These are phyloP conservation scores for Colletotrichum chlorophyti DNA, from an alignment of 2,329 filamentous ascomycete genomes.

Conservation along the genomic window DNA sequence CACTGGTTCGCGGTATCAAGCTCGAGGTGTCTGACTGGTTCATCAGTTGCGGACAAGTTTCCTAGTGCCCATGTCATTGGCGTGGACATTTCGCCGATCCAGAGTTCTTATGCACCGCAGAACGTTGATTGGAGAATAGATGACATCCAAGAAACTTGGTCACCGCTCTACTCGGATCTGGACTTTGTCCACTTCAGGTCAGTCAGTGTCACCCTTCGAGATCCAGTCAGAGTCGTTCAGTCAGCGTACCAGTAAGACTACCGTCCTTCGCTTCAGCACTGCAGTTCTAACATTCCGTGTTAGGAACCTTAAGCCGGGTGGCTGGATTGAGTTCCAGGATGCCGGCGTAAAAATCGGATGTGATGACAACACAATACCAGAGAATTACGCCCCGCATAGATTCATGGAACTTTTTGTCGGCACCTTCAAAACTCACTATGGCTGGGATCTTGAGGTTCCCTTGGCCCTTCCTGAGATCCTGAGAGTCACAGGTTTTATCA, in stretches of 20 bases:
- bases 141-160: conserved; percentile 48
- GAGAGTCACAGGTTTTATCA: conserved; percentile 41
- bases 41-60: conserved; percentile 52
- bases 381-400: conserved; percentile 24
- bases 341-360: conserved; percentile 39
- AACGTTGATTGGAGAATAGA: conserved; percentile 61
- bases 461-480: conserved; percentile 37
- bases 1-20: neutral
- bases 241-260: conserved; percentile 50
- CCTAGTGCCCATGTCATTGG: conserved; percentile 54
- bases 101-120: conserved; percentile 56
- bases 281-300: conserved; percentile 5
- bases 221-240: conserved; percentile 56
- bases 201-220: conserved; percentile 55
- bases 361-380: conserved; percentile 37
- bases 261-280: neutral
- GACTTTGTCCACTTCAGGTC: conserved; percentile 63
- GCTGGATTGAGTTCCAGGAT: conserved; percentile 49
- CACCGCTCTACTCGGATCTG: conserved; percentile 44
- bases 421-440: conserved; percentile 40
- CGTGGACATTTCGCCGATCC: conserved; percentile 51
- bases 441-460: conserved; percentile 43
- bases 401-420: conserved; percentile 41
- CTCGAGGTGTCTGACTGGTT: conserved; percentile 1
- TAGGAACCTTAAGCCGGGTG: conserved; percentile 45